Base-by-base conservation (phyloP, 768 basidiomycete genomes). In the Macrolepiota fuliginosa region DNA sequence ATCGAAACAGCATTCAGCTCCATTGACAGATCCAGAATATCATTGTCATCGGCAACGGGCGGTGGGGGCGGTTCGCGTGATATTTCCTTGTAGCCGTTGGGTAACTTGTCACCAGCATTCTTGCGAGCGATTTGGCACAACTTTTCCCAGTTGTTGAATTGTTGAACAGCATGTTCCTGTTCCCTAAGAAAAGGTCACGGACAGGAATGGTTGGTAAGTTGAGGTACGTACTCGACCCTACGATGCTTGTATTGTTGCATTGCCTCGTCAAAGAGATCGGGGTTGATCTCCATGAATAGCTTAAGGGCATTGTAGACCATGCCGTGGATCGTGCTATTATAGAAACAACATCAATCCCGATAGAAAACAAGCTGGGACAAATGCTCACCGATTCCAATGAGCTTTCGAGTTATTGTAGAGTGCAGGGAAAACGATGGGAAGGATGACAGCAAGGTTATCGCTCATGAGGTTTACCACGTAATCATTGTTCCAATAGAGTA, bases 401-500 rank as follows among this genome's bases (percentile, higher is more conserved):
- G 92, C 88, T 74, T 92, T 94, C 50, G 96, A 98, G 74, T 98
- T 98, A 45, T 88, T 89, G 73, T 96, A 98, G 64, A 99, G 76
- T 6, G 96, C 91, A 29, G 96, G 94, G 80, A 98, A 99, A 54
- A 99, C 95, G 69, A 99, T 93, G 6, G 97, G 97, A 32, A 99
- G 82, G 62, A 99, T 86, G 64, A 88, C 75, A 24, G 85, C 74
- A 65, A 98, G 82, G 72, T 98, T 98, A 70, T 98, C 95, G 73
- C 94, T 93, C 94, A 99, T 98, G 56, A 99, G 85, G 74, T 97
- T 99, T 68, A 99, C 93, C 66, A 98, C 96, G 76, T 98, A 99
- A 77, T 98, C 97, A 77, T 98, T 98, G 78, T 98, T 98, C 97
- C 97, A 99, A 74, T 97, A 98, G 67, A 97, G 83, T 62, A 99